Evolutionary conservation across 1,284 basidiomycete species (phyloP), one percentile per base, ranked within the genome.

Genomic region (Moesziomyces sp.): DNA sequence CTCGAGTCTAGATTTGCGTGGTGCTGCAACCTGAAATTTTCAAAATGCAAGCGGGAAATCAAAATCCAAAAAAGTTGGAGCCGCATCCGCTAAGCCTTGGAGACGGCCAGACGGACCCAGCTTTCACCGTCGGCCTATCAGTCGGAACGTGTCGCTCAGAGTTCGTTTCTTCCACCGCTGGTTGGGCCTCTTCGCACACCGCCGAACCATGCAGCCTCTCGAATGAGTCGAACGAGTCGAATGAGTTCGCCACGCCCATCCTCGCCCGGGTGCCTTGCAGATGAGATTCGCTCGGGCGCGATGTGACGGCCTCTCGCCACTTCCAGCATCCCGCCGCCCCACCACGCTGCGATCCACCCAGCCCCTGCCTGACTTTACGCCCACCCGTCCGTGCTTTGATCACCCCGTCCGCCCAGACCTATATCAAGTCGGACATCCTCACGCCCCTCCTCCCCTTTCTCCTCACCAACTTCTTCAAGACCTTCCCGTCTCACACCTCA

Each of bases 251-350:
- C 30, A 13, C 30, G 30, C 30, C 91, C 91, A 24, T 72, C 56
- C 16, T 58, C 46, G 40, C 89, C 87, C 88, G 6, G 83, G 82
- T 64, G 86, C 85, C 48, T 86, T 82, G 46, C 86, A 83, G 69
- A 89, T 87, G 23, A 85, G 80, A 26, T 88, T 88, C 14, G 83
- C 84, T 16, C 38, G 16, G 18, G 7, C 38, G 5, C 38, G 38
- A 40, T 34, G 38, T 40, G 14, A 6, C 6, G 3, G 38, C 14
- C 6, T 40, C 38, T 14, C 18, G 16, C 38, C 38, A 18, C 38
- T 5, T 16, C 1, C 18, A 1, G 11, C 13, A 18, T n/a, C 16
- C 11, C 30, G 4, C 30, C 3, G 38, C 16, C 3, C 16, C 6
- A 40, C 18, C 35, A 35, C 35, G 35, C 35, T 35, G 35, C 13